Base-by-base conservation (phyloP, 179 eudicot species). In the Beta lomatogona region DNA sequence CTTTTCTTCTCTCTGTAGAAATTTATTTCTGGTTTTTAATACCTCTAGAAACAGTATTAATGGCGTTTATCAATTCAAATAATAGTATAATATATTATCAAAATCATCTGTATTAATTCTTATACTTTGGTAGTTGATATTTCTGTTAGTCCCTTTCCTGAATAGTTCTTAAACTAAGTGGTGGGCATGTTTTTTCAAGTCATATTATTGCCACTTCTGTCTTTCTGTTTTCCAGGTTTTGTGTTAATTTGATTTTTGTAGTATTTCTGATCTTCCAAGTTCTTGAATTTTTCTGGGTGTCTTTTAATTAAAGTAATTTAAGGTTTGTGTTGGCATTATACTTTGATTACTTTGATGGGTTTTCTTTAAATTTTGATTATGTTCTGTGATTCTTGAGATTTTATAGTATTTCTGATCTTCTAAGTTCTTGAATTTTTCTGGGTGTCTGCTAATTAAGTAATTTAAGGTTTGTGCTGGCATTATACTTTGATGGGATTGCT, bases 101-200 rank as follows among this genome's bases (percentile, higher is more conserved):
- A n/a, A n/a, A n/a, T n/a, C n/a, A n/a, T n/a, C n/a, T 25, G 14
- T 12, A 10, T 48, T 22, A 13, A 52, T 52, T 15, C 3, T 5
- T 57, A 31, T 58, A 5, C 25, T 13, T 15, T 55, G 4, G 4
- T 31, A 3, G 21, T 63, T n/a, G 57, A 80, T 3, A 16, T 73
- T 31, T 73, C 41, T 25, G 72, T 13, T n/a, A 9, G n/a, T 58
- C 10, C 4, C 22, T 57, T 21, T 36, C 13, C 4, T 71, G 76
- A 79, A 55, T 58, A 9, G 58, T 78, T 78, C 64, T 15, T 65
- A 59, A 45, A 75, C 61, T 36, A 61, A 70, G 73, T 83, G 80
- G 61, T 69, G 58, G 52, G 50, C 77, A 80, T 79, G 73, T 79
- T 18, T 57, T 52, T 5, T 71, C 3, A 52, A 66, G 55, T 71